Percentiles rank a stretch among this genome's conserved stretches.
Conservation (phyloP, 805 yeast genomes). For the Sugiyamaella smithiae region DNA sequence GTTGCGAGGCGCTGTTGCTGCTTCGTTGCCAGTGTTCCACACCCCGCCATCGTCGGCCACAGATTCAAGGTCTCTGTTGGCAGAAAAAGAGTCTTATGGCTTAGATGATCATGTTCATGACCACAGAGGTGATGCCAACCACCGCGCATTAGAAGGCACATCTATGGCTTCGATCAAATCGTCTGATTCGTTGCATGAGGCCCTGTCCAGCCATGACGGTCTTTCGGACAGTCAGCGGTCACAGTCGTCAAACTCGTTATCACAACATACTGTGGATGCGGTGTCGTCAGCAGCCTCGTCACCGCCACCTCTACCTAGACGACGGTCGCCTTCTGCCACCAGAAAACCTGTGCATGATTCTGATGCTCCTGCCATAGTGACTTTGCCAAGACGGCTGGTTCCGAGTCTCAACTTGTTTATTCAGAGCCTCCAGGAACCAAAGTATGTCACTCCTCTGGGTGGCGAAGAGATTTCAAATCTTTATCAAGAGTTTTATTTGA, state of each 20-base stretch:
- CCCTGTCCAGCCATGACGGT: background rate
- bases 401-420: slow-evolving; percentile 27
- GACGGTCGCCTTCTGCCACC: background rate
- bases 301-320: slow-evolving; percentile 6
- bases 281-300: background rate
- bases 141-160: background rate
- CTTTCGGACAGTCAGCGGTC: slow-evolving; percentile 4
- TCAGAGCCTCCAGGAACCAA: slow-evolving; percentile 36
- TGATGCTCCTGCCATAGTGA: background rate
- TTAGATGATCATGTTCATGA: background rate
- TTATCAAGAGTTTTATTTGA: slow-evolving; percentile 40
- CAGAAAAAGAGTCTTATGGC: slow-evolving; percentile 25
- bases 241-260: slow-evolving; percentile 4
- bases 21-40: slow-evolving; percentile 15
- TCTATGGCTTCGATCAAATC: background rate
- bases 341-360: background rate
- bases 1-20: background rate
- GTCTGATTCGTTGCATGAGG: background rate
- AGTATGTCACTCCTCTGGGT: slow-evolving; percentile 35
- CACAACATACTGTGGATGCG: background rate
- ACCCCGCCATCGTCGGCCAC: slow-evolving; percentile 24
- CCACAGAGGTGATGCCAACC: background rate
- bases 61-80: slow-evolving; percentile 18
- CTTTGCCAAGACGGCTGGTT: slow-evolving; percentile 22
- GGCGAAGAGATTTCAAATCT: slow-evolving; percentile 39